Evolutionary conservation across 1,284 basidiomycete species (phyloP), one percentile per base, ranked within the genome.

Genomic region (Sporisorium graminicola): DNA sequence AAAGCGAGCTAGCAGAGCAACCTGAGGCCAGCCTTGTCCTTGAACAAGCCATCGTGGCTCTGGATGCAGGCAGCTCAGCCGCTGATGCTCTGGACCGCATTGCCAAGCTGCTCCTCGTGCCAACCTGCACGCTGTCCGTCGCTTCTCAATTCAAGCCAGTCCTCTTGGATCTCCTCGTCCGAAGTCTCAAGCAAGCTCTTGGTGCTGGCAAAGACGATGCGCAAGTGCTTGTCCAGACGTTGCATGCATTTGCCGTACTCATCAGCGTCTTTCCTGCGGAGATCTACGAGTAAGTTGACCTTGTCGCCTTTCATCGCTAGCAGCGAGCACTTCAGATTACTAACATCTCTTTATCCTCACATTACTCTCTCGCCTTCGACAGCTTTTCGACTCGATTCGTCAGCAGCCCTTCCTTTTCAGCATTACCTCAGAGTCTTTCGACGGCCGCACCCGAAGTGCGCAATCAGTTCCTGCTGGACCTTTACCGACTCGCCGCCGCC

Each of bases 111-210:
- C 76, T 86, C 0, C 66, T 86, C 49, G 62, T 73, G 16, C 82
- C 82, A 0, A 51, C 58, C 1, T 69, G 82, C 51, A 83, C 84
- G 1, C 20, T 76, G 20, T 56, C 58, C 10, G 74, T 86, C 18
- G 77, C 82, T 16, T 60, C 79, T 7, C 60, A 68, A 1, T 85
- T 83, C 69, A 74, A 81, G 29, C 83, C 86, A 3, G 18, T 86
- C 14, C 77, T 84, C 18, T 27, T 77, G 24, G 82, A 86, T n/a
- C 70, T 87, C 7, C 66, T 77, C 20, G 77, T 78, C 1, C 58
- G 82, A 5, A 72, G 75, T 54, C 51, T 86, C 29, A 61, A 77
- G 10, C 58, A 33, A 68, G 59, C 16, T 7, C 35, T 42, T 53
- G 63, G 61, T 46, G 52, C 22, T 35, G 53, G 22, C 43, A 37